Percentiles rank a stretch among this genome's conserved stretches.
These are phyloP conservation scores for Geotrichum aggregatum DNA, from an alignment of 1,139 yeast genomes.

Conservation along the genomic window DNA sequence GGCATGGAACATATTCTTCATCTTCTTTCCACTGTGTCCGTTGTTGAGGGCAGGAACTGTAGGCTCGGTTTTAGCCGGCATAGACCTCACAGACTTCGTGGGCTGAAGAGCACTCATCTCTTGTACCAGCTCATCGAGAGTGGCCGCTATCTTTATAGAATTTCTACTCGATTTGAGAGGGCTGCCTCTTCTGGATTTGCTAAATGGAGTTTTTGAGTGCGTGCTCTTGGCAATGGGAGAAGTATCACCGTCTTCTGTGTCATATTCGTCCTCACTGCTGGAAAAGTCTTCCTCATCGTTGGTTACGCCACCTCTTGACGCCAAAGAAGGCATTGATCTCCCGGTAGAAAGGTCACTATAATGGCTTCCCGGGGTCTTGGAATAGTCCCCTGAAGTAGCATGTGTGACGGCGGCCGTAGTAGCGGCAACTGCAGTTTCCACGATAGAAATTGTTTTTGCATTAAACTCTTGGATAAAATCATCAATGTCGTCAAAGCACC, in stretches of 20 bases:
- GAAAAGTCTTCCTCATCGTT: not conserved
- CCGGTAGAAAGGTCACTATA: conserved; percentile 6
- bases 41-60: not conserved
- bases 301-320: not conserved
- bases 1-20: conserved; percentile 13
- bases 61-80: not conserved
- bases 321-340: not conserved
- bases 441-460: conserved; percentile 13
- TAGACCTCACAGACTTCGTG: conserved; percentile 1
- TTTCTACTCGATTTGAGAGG: not conserved
- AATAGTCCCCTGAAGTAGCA: conserved; percentile 5
- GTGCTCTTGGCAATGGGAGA: too few relatives aligned
- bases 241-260: too few relatives aligned
- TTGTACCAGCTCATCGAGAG: conserved; percentile 16
- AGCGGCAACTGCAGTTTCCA: conserved; percentile 11
- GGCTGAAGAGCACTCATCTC: conserved; percentile 16
- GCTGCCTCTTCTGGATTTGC: not conserved
- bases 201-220: too few relatives aligned
- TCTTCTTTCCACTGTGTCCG: conserved; percentile 5
- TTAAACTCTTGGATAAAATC: conserved; percentile 19
- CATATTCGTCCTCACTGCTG: not conserved
- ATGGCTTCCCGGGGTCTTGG: not conserved
- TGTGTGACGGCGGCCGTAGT: conserved; percentile 12
- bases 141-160: conserved; percentile 1
- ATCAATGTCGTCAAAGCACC: conserved; percentile 19